Conservation (phyloP, 2,329 filamentous ascomycete species). For the Penicillium hesseltinei region DNA sequence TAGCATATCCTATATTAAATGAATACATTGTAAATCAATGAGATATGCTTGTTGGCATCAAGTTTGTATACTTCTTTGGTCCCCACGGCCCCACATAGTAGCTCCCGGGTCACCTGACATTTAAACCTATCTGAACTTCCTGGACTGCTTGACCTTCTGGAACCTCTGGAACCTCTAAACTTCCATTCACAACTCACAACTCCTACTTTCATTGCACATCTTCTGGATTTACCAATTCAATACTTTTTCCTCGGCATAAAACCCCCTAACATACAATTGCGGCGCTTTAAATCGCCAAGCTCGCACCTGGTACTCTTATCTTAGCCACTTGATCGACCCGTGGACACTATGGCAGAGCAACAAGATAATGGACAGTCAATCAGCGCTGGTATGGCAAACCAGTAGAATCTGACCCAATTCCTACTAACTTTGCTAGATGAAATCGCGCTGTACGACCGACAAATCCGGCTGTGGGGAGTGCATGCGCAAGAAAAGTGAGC, state of each 20-base stretch:
- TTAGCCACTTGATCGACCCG: neutral
- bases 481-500: constrained; percentile 76
- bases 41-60: neutral
- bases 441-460: constrained; percentile 93
- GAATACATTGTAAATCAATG: neutral
- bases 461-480: constrained; percentile 96
- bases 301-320: neutral
- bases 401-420: neutral
- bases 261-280: neutral
- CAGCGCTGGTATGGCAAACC: constrained; percentile 32
- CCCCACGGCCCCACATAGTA: constrained; percentile 13
- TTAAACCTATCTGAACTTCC: neutral
- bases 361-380: constrained; percentile 29
- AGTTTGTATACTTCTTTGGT: neutral
- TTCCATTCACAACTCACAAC: neutral
- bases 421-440: constrained; percentile 62
- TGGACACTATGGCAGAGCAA: constrained; percentile 24
- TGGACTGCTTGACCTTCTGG: neutral
- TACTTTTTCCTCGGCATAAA: neutral
- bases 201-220: neutral
- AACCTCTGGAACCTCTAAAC: neutral
- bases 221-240: neutral
- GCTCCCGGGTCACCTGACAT: constrained; percentile 7
- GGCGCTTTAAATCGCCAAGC: neutral
- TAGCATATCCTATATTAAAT: no score